phyloP scores from a whole-genome alignment of 1,284 basidiomycete genomes.

The Psilocybe mexicana region DNA sequence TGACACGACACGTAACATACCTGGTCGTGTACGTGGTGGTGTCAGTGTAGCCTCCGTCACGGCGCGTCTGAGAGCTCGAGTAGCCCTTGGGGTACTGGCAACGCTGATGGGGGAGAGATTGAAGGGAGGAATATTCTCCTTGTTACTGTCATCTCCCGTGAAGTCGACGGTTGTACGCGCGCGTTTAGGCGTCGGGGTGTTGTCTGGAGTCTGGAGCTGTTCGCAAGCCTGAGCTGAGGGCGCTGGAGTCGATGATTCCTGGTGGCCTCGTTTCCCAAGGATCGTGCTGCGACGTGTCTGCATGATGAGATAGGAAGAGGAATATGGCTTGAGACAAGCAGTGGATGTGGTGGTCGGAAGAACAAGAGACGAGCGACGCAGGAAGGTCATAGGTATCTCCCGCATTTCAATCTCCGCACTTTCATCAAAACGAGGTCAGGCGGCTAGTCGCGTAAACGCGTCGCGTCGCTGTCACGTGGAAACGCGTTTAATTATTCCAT shows the following conservation, averaged over 20 bases:
- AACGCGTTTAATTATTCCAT: constrained; percentile 16
- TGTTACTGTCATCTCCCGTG: constrained; percentile 63
- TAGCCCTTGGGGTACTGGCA: constrained; percentile 36
- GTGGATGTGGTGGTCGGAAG: constrained; percentile 18
- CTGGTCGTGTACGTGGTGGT: constrained; percentile 38
- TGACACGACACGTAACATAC: constrained; percentile 29
- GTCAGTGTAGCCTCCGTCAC: constrained; percentile 45
- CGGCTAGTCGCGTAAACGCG: constrained; percentile 39
- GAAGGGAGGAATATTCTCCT: constrained; percentile 75
- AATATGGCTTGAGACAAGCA: background rate
- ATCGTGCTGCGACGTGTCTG: constrained; percentile 35
- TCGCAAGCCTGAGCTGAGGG: constrained; percentile 32
- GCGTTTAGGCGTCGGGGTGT: constrained; percentile 67
- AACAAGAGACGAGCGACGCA: constrained; percentile 20
- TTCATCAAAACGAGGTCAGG: constrained; percentile 35
- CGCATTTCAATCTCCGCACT: constrained; percentile 35
- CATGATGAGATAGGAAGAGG: constrained; percentile 18
- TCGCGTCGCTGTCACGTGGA: constrained; percentile 31
- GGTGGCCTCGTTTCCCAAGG: constrained; percentile 59
- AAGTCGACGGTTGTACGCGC: constrained; percentile 44
- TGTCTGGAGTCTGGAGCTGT: constrained; percentile 57
- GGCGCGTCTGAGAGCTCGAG: constrained; percentile 49
- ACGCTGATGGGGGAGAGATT: constrained; percentile 34
- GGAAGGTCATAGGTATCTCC: constrained; percentile 22
- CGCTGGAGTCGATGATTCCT: constrained; percentile 31